phyloP scores from a whole-genome alignment of 2,329 filamentous ascomycete genomes.

The Colletotrichum sp. region DNA sequence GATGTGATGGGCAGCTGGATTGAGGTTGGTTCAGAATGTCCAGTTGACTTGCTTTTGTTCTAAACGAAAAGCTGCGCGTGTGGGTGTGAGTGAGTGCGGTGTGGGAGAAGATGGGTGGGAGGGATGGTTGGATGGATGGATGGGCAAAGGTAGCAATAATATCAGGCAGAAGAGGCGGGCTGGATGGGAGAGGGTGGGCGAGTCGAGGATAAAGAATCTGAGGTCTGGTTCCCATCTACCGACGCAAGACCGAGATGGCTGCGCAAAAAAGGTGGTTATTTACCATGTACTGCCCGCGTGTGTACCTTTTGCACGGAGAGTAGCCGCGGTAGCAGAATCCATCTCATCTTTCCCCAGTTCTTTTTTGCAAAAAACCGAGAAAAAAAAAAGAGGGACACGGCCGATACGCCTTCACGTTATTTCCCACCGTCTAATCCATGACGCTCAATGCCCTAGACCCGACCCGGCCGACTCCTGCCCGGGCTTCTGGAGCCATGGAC shows the following conservation, averaged over 20 bases:
- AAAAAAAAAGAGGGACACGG: constrained; percentile 5
- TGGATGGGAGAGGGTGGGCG: not conserved
- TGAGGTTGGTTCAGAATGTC: constrained; percentile 3
- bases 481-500: not conserved
- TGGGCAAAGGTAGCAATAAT: not conserved
- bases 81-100: not conserved
- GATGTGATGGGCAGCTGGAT: constrained; percentile 21
- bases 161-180: not conserved
- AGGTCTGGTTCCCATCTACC: not conserved
- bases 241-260: constrained; percentile 17
- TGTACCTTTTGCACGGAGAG: not conserved
- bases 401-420: constrained; percentile 3
- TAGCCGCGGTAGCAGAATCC: constrained; percentile 17
- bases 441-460: constrained; percentile 9
- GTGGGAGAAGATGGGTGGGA: constrained; percentile 7
- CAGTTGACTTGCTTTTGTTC: constrained; percentile 16
- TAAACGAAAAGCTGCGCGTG: not conserved
- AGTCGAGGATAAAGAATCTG: constrained; percentile 13
- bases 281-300: not conserved
- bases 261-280: not conserved
- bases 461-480: not conserved
- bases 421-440: constrained; percentile 17
- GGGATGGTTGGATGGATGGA: not conserved
- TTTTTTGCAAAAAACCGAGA: not conserved
- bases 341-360: constrained; percentile 13